Percentiles rank a stretch among this genome's conserved stretches.
Evolutionary conservation across 176 grass and related monocot genomes (phyloP).

Genomic region (Guadua angustifolia): DNA sequence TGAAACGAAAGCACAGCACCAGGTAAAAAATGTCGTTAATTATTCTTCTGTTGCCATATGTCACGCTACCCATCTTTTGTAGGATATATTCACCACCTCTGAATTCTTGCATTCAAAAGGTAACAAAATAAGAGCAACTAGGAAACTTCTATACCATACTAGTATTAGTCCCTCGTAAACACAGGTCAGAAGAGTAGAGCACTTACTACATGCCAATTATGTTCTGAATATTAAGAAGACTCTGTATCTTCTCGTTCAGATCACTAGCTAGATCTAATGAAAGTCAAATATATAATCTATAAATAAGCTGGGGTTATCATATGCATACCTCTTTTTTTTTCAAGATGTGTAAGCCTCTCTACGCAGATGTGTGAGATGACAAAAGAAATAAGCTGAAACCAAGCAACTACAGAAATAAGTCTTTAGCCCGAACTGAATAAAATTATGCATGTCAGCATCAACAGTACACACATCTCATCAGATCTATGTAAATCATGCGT

Average conservation of each 20-base stretch:
- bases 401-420: constrained; percentile 11
- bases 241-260: not conserved
- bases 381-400: constrained; percentile 14
- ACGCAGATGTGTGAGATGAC: not conserved
- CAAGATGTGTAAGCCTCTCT: constrained; percentile 24
- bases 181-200: not conserved
- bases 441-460: constrained; percentile 33
- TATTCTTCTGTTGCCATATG: constrained; percentile 38
- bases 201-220: constrained; percentile 14
- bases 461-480: constrained; percentile 18
- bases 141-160: no score
- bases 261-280: constrained; percentile 2
- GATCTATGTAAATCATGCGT: constrained; percentile 27
- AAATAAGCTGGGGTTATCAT: not conserved
- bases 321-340: constrained; percentile 38
- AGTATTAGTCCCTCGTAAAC: not conserved
- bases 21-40: constrained; percentile 12
- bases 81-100: not conserved
- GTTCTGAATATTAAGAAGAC: not conserved
- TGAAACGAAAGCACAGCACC: constrained; percentile 36
- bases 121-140: no score
- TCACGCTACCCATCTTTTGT: constrained; percentile 33
- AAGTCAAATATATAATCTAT: constrained; percentile 5
- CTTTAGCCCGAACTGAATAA: constrained; percentile 16
- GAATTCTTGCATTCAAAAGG: no score